Percentiles rank a stretch among this genome's conserved stretches.
These are phyloP conservation scores for Begonia peltatifolia DNA, from an alignment of 306 rosid species.

Conservation along the genomic window DNA sequence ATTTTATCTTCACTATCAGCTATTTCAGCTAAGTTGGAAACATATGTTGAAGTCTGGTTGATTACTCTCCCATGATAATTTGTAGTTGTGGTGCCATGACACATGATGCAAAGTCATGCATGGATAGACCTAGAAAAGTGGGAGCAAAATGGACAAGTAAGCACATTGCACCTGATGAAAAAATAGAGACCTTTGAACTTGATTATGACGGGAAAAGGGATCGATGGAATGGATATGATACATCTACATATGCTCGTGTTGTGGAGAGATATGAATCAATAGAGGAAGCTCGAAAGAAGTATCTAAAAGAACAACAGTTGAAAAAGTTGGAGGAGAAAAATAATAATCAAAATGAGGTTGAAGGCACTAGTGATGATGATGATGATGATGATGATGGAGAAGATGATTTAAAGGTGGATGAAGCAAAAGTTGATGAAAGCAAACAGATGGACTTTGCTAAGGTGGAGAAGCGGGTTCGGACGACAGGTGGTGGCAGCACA, in stretches of 20 bases:
- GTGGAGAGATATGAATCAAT: slow-evolving; percentile 40
- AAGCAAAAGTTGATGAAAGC: slow-evolving; percentile 65
- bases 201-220: slow-evolving; percentile 60
- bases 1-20: too few species aligned
- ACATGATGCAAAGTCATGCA: slow-evolving; percentile 30
- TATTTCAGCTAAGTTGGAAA: too few species aligned
- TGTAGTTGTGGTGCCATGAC: slow-evolving; percentile 53
- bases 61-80: neutral
- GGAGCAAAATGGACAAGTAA: slow-evolving; percentile 54
- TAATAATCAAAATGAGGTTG: slow-evolving; percentile 18
- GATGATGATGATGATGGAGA: slow-evolving; percentile 15
- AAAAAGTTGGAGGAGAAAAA: slow-evolving; percentile 42
- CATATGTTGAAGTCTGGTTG: too few species aligned
- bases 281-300: slow-evolving; percentile 40
- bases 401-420: slow-evolving; percentile 37
- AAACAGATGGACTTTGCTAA: slow-evolving; percentile 54
- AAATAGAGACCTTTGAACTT: slow-evolving; percentile 43
- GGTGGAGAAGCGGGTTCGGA: slow-evolving; percentile 54
- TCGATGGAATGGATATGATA: slow-evolving; percentile 63
- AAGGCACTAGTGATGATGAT: slow-evolving; percentile 27
- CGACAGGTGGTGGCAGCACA: slow-evolving; percentile 58
- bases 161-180: slow-evolving; percentile 66
- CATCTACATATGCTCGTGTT: slow-evolving; percentile 29
- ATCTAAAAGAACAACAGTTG: slow-evolving; percentile 34
- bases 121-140: slow-evolving; percentile 39